Base-by-base conservation (phyloP, 306 rosid species). In the Cicer arietinum region DNA sequence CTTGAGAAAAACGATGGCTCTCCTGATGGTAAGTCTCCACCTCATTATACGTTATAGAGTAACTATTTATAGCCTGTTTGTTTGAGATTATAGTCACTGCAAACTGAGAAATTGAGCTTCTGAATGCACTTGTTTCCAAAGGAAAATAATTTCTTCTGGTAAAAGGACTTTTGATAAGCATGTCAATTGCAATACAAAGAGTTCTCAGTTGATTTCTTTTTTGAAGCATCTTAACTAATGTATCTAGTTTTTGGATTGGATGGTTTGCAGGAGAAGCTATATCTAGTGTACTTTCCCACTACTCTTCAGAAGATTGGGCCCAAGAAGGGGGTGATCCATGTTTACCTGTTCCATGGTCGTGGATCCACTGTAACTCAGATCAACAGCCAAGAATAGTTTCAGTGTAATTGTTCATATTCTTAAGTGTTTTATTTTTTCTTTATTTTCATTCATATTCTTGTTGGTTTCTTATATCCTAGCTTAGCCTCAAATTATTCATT, bases 321-420 rank as follows among this genome's bases (percentile, higher is more conserved):
- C 85, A 80, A 57, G 98, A 94, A 85, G 96, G 96, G 5, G 99
- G 99, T 60, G 99, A 94, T 54, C 96, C 99, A n/a, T 94, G 98
- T 84, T 70, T 88, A 50, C 99, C 99, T 69, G 98, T 85, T 80
- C 89, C 99, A 30, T 94, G 99, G 99, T 89, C 99, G 44, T 94
- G 99, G 97, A 79, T 92, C 85, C 90, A 63, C 14, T 94, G 99
- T 74, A 90, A 82, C 89, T 77, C 92, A 37, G 93, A 92, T 83
- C 83, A 77, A 57, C 96, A 69, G 43, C 97, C 98, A 81, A 89
- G 86, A 82, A 83, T 94, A 81, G 81, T 85, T 89, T 85, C 89
- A 85, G 84, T 94, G 98, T 94, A 90, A 78, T 47, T 62, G 46
- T 83, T 79, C 61, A 54, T 48, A 20, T 59, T 48, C 50, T 59